A percentile compares a stretch with the other conserved stretches of the same genome.
These are phyloP conservation scores for Quercus lobata DNA, from an alignment of 331 rosid species.

Conservation along the genomic window DNA sequence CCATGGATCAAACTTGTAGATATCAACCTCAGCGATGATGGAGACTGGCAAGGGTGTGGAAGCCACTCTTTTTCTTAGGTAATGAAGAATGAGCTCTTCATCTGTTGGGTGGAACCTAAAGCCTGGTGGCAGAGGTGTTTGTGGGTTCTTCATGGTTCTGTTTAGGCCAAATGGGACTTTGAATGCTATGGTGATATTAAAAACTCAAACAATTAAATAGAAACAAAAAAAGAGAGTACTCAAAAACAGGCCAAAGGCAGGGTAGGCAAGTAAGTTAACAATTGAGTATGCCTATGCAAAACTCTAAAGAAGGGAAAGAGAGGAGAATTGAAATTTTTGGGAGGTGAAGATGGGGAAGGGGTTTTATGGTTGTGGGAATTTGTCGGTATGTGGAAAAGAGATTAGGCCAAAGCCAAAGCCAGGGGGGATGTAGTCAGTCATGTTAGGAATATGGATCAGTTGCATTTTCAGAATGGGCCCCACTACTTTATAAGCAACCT, in stretches of 20 bases:
- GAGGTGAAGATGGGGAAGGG: slow-evolving; percentile 19
- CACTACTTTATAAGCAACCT: not conserved
- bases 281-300: not conserved
- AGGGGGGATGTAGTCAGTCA: slow-evolving; percentile 27
- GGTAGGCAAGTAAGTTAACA: no score
- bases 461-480: slow-evolving; percentile 33
- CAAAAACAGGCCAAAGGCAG: no score
- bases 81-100: slow-evolving; percentile 66
- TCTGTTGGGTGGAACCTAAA: slow-evolving; percentile 82
- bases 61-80: slow-evolving; percentile 43
- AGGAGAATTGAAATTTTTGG: slow-evolving; percentile 49
- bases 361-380: slow-evolving; percentile 39
- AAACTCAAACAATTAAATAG: no score
- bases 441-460: slow-evolving; percentile 6
- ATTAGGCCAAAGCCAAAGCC: slow-evolving; percentile 48
- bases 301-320: not conserved
- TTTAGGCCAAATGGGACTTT: no score
- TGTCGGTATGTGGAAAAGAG: slow-evolving; percentile 46
- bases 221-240: not conserved
- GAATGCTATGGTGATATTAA: no score
- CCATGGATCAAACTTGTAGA: slow-evolving; percentile 74
- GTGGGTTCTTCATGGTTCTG: slow-evolving; percentile 31
- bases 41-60: slow-evolving; percentile 60
- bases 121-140: slow-evolving; percentile 59
- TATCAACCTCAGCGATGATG: slow-evolving; percentile 66